phyloP scores from a whole-genome alignment of 192 early-diverging fungal species.

The Coemansia sp. region DNA sequence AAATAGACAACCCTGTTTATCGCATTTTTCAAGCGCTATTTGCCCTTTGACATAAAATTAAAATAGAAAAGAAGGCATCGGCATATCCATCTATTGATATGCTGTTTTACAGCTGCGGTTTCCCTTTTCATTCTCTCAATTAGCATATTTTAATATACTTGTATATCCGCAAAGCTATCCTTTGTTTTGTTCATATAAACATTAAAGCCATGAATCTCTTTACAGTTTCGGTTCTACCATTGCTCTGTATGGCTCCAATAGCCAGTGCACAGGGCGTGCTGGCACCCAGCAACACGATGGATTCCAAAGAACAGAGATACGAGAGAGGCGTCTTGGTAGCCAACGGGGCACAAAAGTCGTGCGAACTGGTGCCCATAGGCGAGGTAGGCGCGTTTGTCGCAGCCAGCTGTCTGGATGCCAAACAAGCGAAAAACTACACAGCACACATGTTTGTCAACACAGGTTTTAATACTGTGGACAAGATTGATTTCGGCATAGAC shows the following conservation, averaged over 20 bases:
- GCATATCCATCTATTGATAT: no score
- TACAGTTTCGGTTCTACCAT: neutral
- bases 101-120: no score
- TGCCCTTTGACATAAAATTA: no score
- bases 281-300: neutral
- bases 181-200: no score
- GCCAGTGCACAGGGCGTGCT: neutral
- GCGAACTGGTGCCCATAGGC: constrained; percentile 3
- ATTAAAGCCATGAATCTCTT: no score
- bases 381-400: constrained; percentile 5
- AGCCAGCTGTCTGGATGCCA: constrained; percentile 3
- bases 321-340: neutral
- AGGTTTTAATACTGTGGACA: neutral
- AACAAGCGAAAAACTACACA: neutral
- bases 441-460: neutral
- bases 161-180: no score
- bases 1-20: no score
- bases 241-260: neutral
- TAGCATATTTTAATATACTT: no score
- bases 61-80: no score
- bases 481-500: neutral
- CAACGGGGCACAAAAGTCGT: neutral
- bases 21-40: no score
- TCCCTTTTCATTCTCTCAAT: no score
- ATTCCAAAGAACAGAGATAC: neutral